Evolutionary conservation across 2,329 filamentous ascomycete genomes (phyloP).

Genomic region (Gliomastix tumulicola): DNA sequence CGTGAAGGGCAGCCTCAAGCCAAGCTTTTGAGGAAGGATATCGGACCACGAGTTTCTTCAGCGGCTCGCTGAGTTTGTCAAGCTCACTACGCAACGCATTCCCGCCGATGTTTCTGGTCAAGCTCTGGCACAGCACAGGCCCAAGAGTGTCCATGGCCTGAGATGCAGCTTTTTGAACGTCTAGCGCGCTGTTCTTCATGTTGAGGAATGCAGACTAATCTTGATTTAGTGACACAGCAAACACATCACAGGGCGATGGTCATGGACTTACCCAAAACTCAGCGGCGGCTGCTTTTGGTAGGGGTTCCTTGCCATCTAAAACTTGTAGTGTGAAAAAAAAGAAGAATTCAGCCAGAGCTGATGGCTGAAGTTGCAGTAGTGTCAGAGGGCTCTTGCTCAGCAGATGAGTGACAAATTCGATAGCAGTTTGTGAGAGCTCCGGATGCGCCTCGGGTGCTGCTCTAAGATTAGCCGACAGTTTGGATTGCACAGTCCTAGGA

Average conservation of each 20-base stretch:
- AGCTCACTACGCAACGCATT: conserved; percentile 65
- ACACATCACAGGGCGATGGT: too few species aligned
- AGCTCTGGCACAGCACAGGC: conserved; percentile 48
- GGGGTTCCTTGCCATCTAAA: conserved; percentile 62
- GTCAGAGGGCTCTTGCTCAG: conserved; percentile 54
- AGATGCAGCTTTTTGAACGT: neutral
- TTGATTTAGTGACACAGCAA: too few species aligned
- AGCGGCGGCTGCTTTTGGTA: conserved; percentile 68
- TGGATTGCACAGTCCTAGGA: too few species aligned
- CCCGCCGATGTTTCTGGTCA: conserved; percentile 62
- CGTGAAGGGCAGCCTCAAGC: conserved; percentile 53
- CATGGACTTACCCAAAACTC: conserved; percentile 62
- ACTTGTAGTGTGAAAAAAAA: conserved; percentile 68
- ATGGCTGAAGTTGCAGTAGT: conserved; percentile 50
- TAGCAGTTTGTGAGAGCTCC: conserved; percentile 65
- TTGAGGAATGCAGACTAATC: conserved; percentile 8
- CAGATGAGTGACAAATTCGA: conserved; percentile 64
- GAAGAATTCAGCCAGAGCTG: conserved; percentile 53
- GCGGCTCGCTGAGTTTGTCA: conserved; percentile 61
- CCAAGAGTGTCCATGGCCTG: conserved; percentile 53
- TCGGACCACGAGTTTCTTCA: conserved; percentile 59
- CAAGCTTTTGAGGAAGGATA: conserved; percentile 51
- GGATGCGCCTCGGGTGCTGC: conserved; percentile 61
- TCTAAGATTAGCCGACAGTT: too few species aligned
- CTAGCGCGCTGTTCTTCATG: conserved; percentile 1